Evolutionary conservation across 2,329 filamentous ascomycete species (phyloP), one percentile per base, ranked within the genome.

Genomic region (Pseudogymnoascus sp.): DNA sequence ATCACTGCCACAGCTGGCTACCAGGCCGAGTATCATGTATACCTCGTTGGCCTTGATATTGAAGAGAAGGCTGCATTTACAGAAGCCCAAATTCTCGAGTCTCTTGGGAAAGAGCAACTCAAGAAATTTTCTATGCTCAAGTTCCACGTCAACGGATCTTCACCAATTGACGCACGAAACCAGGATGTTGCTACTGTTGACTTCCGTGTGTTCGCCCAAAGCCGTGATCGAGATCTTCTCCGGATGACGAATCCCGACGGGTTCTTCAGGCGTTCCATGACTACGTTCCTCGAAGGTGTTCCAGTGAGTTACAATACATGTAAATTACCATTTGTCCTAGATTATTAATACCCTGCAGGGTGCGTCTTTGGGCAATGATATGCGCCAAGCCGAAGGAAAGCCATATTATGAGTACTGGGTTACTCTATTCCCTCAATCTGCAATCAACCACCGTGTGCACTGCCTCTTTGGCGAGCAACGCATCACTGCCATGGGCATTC

Each of bases 181-280:
- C 79, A 82, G 29, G 76, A 78, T 26, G 75, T 75, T 0, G 80
- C 79, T 0, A 83, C 80, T 0, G 79, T 82, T 0, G 78, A 79
- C 50, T 74, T 82, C 46, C 68, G 79, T 21, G 72, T 80, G 56
- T 75, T 82, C 67, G 76, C 76, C 0, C 78, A 86, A 67, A 79
- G 82, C 3, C 75, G 64, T 71, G 72, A 66, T 9, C 74, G 69
- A 33, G 70, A 68, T 11, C 33, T 37, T 37, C 33, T 37, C 33
- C 33, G 33, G 33, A 37, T 37, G 33, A 15, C 33, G 33, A 37
- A 37, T 37, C 33, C 33, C 3, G 33, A 37, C 33, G 33, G 33
- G 33, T 37, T 37, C 33, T 37, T 37, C 11, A 37, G 33, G 33
- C 33, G 33, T 37, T 37, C 33, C 33, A 37, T 80, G 75, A 64